Evolutionary conservation across 23 red algal genomes (phyloP).

Genomic region (Agarophyton chilense): DNA sequence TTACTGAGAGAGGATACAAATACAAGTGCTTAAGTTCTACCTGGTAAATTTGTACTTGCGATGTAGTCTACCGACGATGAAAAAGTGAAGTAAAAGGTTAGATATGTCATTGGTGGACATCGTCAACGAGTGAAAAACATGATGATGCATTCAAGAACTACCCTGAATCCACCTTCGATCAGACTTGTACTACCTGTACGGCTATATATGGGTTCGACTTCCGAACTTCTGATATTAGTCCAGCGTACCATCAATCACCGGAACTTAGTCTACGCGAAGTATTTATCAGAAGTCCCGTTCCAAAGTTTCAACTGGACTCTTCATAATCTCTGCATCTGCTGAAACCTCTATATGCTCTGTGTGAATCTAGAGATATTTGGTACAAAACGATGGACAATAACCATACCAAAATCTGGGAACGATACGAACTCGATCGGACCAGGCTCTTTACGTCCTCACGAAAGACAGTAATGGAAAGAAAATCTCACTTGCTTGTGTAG

Average conservation of each 20-base stretch:
- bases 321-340: neutral
- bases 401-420: neutral
- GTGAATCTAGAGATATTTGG: conserved; percentile 15
- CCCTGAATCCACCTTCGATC: neutral
- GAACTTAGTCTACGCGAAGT: neutral
- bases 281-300: neutral
- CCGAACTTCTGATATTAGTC: neutral
- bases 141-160: neutral
- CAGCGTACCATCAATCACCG: conserved; percentile 2
- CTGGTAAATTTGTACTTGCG: neutral
- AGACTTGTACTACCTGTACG: neutral
- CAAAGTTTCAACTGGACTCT: conserved; percentile 17
- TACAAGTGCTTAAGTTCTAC: neutral
- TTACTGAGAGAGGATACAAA: neutral
- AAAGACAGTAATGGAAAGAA: too few species aligned
- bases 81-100: conserved; percentile 2
- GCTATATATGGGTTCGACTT: neutral
- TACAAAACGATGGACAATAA: neutral
- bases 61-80: conserved; percentile 3
- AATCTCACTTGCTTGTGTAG: too few species aligned
- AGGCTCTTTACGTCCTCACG: too few species aligned
- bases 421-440: neutral
- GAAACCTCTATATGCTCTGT: conserved; percentile 12
- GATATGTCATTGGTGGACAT: conserved; percentile 4
- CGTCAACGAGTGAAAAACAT: neutral